These are phyloP conservation scores for Cladosporium sp. DNA, from an alignment of 2,329 filamentous ascomycete species.

Conservation along the genomic window DNA sequence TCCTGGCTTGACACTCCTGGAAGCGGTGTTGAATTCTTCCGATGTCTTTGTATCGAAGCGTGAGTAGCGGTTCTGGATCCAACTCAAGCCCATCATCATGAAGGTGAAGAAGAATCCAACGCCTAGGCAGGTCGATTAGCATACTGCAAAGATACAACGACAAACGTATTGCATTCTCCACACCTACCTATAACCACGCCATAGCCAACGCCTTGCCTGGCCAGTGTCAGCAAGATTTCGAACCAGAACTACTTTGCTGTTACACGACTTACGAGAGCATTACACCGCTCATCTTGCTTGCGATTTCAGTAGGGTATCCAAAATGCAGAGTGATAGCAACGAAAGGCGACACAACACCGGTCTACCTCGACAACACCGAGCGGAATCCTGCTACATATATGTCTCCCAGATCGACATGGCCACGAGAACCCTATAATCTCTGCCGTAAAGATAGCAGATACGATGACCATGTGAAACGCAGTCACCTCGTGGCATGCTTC, in stretches of 20 bases:
- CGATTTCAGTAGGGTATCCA: not conserved
- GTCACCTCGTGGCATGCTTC: not conserved
- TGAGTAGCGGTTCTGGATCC: conserved; percentile 50
- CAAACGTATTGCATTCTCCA: not conserved
- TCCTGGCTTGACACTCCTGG: conserved; percentile 81
- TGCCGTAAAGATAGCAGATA: conserved; percentile 11
- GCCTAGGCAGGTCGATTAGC: conserved; percentile 32
- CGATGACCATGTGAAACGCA: conserved; percentile 2
- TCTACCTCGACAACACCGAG: not conserved
- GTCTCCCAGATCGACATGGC: not conserved
- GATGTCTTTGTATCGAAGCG: conserved; percentile 66
- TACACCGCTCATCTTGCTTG: not conserved
- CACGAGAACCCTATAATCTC: not conserved
- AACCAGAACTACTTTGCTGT: not conserved
- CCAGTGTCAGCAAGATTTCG: not conserved
- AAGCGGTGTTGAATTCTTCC: conserved; percentile 87
- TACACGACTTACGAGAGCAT: conserved; percentile 5
- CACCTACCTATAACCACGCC: conserved; percentile 64
- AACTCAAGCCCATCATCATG: conserved; percentile 27
- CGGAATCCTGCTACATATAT: not conserved
- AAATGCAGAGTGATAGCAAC: not conserved
- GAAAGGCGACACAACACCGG: not conserved
- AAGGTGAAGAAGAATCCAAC: conserved; percentile 69
- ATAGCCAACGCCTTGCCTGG: conserved; percentile 57
- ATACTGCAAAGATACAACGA: not conserved